These are phyloP conservation scores for Collybia mongolica DNA, from an alignment of 768 basidiomycete genomes.

Conservation along the genomic window DNA sequence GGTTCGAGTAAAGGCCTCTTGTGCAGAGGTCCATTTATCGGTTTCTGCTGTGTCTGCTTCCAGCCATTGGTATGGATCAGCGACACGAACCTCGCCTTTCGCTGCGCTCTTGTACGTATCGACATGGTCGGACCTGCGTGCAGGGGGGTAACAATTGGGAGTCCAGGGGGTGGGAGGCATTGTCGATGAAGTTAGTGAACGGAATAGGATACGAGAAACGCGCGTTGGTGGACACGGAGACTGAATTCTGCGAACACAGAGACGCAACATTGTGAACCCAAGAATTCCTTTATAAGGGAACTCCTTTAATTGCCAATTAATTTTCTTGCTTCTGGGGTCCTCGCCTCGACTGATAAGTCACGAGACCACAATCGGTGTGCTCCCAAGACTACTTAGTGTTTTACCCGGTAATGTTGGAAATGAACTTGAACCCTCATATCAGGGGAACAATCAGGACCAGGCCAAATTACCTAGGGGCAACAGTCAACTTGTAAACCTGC, in stretches of 20 bases:
- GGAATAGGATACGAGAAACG: slow-evolving; percentile 20
- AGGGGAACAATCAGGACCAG: too few species aligned
- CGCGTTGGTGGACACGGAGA: slow-evolving; percentile 14
- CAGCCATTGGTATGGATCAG: slow-evolving; percentile 77
- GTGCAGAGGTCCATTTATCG: slow-evolving; percentile 59
- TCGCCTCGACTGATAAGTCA: not conserved
- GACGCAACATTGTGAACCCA: slow-evolving; percentile 19
- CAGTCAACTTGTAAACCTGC: too few species aligned
- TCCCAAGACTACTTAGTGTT: too few species aligned
- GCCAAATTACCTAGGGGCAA: too few species aligned
- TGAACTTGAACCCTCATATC: too few species aligned
- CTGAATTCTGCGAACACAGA: slow-evolving; percentile 12
- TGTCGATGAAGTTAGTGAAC: slow-evolving; percentile 19
- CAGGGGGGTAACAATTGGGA: slow-evolving; percentile 58
- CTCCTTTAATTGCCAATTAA: not conserved
- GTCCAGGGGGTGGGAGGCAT: slow-evolving; percentile 50
- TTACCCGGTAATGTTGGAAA: too few species aligned
- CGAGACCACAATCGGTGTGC: too few species aligned
- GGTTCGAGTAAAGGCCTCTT: slow-evolving; percentile 55
- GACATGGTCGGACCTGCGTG: slow-evolving; percentile 64
- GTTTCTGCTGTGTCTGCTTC: slow-evolving; percentile 65
- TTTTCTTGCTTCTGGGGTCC: slow-evolving; percentile 12
- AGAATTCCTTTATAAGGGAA: slow-evolving; percentile 16
- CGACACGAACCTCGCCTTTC: slow-evolving; percentile 59
- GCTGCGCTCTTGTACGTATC: slow-evolving; percentile 68